Conservation (phyloP, 163 green algal species). For the Trebouxiophyceae sp. region DNA sequence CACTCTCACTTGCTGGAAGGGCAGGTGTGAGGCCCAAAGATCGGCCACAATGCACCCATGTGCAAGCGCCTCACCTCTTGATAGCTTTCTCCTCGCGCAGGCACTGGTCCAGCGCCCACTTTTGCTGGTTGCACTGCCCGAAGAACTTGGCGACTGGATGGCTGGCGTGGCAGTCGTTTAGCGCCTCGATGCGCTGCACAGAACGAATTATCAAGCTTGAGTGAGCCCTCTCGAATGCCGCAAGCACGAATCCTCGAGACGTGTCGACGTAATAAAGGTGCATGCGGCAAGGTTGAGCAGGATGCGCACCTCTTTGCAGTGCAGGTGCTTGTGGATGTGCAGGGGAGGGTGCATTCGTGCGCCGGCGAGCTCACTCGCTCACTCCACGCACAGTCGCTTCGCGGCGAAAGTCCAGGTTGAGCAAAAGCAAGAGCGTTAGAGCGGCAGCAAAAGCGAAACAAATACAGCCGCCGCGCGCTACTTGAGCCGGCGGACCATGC, state of each 20-base stretch:
- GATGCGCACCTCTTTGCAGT: slow-evolving; percentile 31
- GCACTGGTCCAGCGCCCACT: slow-evolving; percentile 42
- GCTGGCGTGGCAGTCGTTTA: slow-evolving; percentile 48
- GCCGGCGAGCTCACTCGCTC: too few species aligned
- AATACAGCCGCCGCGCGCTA: too few species aligned
- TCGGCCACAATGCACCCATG: not conserved
- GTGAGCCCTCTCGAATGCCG: not conserved
- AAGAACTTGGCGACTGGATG: slow-evolving; percentile 57
- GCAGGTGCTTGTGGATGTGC: slow-evolving; percentile 27
- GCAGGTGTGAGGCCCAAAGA: not conserved
- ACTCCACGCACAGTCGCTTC: too few species aligned
- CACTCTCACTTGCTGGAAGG: not conserved
- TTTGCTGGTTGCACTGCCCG: slow-evolving; percentile 51
- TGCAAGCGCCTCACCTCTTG: slow-evolving; percentile 19
- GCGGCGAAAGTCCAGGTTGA: too few species aligned
- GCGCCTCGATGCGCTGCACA: slow-evolving; percentile 40
- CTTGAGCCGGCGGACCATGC: slow-evolving; percentile 4
- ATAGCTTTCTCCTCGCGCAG: slow-evolving; percentile 39
- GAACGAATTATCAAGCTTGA: not conserved
- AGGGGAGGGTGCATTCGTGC: slow-evolving; percentile 49
- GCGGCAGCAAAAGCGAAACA: too few species aligned
- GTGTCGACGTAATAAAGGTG: slow-evolving; percentile 1
- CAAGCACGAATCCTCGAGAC: not conserved
- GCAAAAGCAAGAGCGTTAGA: too few species aligned
- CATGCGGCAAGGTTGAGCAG: not conserved